Base-by-base conservation (phyloP, 2,329 filamentous ascomycete species). In the Penicillium sclerotigenum region DNA sequence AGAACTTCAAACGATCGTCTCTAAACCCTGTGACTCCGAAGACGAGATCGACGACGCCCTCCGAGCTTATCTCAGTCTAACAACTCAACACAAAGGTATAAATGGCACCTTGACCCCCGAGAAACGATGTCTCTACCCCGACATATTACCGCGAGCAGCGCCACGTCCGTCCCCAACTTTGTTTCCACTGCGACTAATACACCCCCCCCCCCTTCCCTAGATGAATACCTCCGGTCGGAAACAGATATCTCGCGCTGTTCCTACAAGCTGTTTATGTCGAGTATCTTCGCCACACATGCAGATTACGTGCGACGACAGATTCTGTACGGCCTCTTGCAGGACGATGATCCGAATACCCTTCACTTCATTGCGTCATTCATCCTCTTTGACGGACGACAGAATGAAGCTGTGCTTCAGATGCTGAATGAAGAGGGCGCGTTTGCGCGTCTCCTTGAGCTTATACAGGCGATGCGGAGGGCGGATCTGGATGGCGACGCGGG, bases 221-320 rank as follows among this genome's bases (percentile, higher is more conserved):
- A 88, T 71, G 85, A 87, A 63, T 90, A 88, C 71, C 81, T 91
- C 60, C 80, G 84, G 56, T 87, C 85, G 64, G 89, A 95, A 65
- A 86, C 92, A 68, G 90, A 95, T 67, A 81, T 96, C 56, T 86
- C 87, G 24, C 84, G 81, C 65, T 97, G 92, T 77, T 88, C 89
- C 57, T 88, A 90, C 72, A 85, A 85, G 72, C 82, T 99, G 36
- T 80, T 95, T 56, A 81, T 87, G 50, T 91, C 91, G 71, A 77
- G 79, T 18, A 79, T 97, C 42, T 99, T 95, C 73, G 75, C 77
- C 26, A 75, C 81, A 14, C 87, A 97, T 72, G 83, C 85, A 63
- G 87, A 91, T 55, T 97, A 99, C 75, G 89, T 97, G 60, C 89
- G 93, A 60, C 89, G 85, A 42, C 94, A 97, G 77, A 91, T 99